phyloP scores from a whole-genome alignment of 2,329 filamentous ascomycete species.

The Chrysoporthe puriensis region DNA sequence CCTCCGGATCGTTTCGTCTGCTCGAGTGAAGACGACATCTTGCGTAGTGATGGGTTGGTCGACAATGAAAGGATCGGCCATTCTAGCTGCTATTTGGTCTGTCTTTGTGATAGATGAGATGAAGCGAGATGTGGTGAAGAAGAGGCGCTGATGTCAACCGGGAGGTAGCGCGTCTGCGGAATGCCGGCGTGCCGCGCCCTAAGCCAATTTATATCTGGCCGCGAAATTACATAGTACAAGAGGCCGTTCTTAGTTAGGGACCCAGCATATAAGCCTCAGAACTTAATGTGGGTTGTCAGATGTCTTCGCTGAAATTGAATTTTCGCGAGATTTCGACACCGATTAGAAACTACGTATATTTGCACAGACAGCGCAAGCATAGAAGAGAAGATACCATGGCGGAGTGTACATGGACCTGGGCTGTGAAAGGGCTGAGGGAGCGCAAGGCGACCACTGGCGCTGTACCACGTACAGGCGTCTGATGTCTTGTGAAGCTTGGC shows the following conservation, averaged over 20 bases:
- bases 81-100: constrained; percentile 1
- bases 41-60: constrained; percentile 30
- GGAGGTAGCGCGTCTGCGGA: background rate
- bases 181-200: constrained; percentile 4
- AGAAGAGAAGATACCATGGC: background rate
- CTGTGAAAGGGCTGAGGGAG: background rate
- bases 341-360: background rate
- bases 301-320: constrained; percentile 31
- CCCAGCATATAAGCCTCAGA: constrained; percentile 25
- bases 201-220: constrained; percentile 13
- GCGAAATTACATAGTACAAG: background rate
- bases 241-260: constrained; percentile 6
- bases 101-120: background rate
- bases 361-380: background rate
- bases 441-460: background rate
- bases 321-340: constrained; percentile 16
- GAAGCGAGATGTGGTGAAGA: background rate
- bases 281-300: constrained; percentile 28
- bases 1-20: constrained; percentile 36
- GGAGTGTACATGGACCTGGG: too few species aligned
- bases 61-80: constrained; percentile 25
- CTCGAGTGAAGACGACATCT: constrained; percentile 36
- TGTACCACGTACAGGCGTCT: background rate
- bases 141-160: background rate
- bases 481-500: background rate